Percentiles rank a stretch among this genome's conserved stretches.
phyloP scores from a whole-genome alignment of 768 basidiomycete genomes.

The Pleurotus djamor region DNA sequence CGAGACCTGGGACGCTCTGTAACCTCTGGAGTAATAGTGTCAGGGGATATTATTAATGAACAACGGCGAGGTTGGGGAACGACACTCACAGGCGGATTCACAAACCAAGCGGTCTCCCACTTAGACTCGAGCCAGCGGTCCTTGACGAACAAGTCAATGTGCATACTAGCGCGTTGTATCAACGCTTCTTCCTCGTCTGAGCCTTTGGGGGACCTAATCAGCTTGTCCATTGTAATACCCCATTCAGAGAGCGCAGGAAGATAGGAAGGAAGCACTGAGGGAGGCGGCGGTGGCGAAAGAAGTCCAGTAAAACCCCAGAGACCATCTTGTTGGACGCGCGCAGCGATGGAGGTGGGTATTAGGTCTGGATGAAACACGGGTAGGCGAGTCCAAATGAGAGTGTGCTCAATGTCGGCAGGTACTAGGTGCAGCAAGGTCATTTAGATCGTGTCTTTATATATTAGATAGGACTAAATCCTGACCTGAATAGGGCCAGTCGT shows the following conservation, averaged over 20 bases:
- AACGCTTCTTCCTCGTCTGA: constrained; percentile 51
- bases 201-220: constrained; percentile 50
- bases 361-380: constrained; percentile 67
- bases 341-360: constrained; percentile 44
- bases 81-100: constrained; percentile 76
- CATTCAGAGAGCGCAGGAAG: constrained; percentile 68
- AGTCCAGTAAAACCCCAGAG: constrained; percentile 81
- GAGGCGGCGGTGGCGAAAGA: constrained; percentile 51
- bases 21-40: constrained; percentile 48
- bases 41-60: not conserved
- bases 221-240: constrained; percentile 62
- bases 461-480: constrained; percentile 11
- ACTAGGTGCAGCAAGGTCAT: constrained; percentile 31
- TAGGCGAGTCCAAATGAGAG: constrained; percentile 73
- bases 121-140: constrained; percentile 63
- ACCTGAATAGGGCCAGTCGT: constrained; percentile 92
- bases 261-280: constrained; percentile 53
- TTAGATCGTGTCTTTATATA: constrained; percentile 8
- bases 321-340: constrained; percentile 71
- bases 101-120: constrained; percentile 95
- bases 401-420: constrained; percentile 71
- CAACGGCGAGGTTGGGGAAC: not conserved
- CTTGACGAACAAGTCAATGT: constrained; percentile 63
- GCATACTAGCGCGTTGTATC: constrained; percentile 47
- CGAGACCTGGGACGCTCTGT: constrained; percentile 78